Conservation (phyloP, 2,329 filamentous ascomycete genomes). For the Stenocarpella maydis region DNA sequence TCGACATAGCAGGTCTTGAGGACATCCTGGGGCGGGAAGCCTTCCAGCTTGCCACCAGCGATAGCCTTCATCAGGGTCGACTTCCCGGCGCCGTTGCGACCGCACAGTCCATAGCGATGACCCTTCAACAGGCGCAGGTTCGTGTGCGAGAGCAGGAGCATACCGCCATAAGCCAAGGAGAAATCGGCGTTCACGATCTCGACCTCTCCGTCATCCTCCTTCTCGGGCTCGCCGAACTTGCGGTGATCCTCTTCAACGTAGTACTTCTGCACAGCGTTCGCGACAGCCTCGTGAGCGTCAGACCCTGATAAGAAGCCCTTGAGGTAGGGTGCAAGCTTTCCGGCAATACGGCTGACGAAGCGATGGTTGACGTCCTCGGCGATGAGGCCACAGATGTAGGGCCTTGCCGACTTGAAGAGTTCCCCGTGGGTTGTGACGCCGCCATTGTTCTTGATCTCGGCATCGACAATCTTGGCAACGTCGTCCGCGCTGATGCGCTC, state of each 20-base stretch:
- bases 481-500: constrained; percentile 76
- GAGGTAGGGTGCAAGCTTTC: constrained; percentile 78
- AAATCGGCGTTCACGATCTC: constrained; percentile 99
- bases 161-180: constrained; percentile 96
- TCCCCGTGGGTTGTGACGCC: constrained; percentile 69
- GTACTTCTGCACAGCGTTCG: constrained; percentile 76
- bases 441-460: constrained; percentile 75
- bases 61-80: constrained; percentile 99
- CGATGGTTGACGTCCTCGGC: constrained; percentile 88
- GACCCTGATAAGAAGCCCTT: constrained; percentile 71
- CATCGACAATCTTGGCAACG: constrained; percentile 76
- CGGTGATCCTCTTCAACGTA: constrained; percentile 87
- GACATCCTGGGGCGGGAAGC: constrained; percentile 91
- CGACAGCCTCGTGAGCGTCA: constrained; percentile 69
- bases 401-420: constrained; percentile 71
- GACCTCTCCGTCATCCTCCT: constrained; percentile 89
- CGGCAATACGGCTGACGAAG: constrained; percentile 75
- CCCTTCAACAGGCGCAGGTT: constrained; percentile 95
- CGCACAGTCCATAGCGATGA: constrained; percentile 95
- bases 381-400: constrained; percentile 84
- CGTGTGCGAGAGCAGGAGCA: constrained; percentile 95
- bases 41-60: constrained; percentile 93
- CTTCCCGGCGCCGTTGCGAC: constrained; percentile 96
- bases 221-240: constrained; percentile 83
- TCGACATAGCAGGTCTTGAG: constrained; percentile 98